Base-by-base conservation (phyloP, 2,329 filamentous ascomycete genomes). In the Aureobasidium mangrovei region DNA sequence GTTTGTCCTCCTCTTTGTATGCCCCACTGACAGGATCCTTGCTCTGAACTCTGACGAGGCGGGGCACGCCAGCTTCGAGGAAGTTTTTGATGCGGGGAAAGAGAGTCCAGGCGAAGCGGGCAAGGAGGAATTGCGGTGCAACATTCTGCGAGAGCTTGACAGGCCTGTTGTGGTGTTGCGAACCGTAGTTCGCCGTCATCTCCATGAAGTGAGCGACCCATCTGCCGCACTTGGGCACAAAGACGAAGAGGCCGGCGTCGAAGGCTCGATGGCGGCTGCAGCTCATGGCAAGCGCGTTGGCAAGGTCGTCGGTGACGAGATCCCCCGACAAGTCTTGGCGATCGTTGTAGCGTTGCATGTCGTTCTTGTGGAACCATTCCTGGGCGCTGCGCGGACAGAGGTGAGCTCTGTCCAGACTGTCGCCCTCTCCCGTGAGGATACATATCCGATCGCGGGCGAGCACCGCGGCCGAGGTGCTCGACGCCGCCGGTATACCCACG, bases 371-470 rank as follows among this genome's bases (percentile, higher is more conserved):
- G 36, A 58, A 59, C 57, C 56, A 59, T 33, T 52, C 38, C 27
- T 49, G 28, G 41, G 58, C 56, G 28, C 35, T 53, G n/a, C 55
- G 48, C 32, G 56, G 56, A 45, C 58, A 59, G 26, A 59, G 36
- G 40, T 59, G 56, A 28, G 58, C 56, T 33, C 51, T 36, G 48
- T 58, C 42, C 29, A 58, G 26, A 47, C 32, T 54, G 53, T 59
- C 58, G 33, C 49, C 28, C 40, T 54, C 7, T 10, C 39, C 33
- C 18, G 27, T 48, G 3, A 57, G 36, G 10, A 48, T 29, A 43
- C 56, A 58, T 38, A 28, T 12, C 38, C 31, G 40, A 31, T 58
- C 54, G 26, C 54, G 56, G 36, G 35, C 38, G 40, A 53, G 48
- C 28, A 58, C 49, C 32, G 54, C 54, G 18, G 39, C 40, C 32